phyloP scores from a whole-genome alignment of 2,329 filamentous ascomycete species.

The Colletotrichum incanum region DNA sequence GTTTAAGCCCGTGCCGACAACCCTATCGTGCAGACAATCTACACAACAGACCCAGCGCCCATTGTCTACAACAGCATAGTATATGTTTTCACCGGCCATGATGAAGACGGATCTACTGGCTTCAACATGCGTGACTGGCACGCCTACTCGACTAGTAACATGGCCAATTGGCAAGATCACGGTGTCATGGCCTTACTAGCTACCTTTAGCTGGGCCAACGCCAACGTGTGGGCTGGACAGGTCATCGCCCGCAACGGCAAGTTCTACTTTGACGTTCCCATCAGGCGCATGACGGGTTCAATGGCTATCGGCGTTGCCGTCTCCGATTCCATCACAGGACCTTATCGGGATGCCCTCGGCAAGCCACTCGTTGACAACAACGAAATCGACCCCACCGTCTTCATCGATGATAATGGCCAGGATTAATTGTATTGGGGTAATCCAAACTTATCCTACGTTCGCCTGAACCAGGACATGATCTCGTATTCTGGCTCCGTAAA shows the following conservation, averaged over 20 bases:
- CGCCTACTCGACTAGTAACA: slow-evolving; percentile 52
- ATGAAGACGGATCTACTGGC: slow-evolving; percentile 48
- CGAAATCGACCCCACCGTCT: slow-evolving; percentile 57
- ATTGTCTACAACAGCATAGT: slow-evolving; percentile 49
- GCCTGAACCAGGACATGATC: slow-evolving; percentile 58
- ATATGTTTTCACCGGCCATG: slow-evolving; percentile 53
- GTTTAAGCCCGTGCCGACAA: neutral
- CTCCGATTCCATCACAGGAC: slow-evolving; percentile 53
- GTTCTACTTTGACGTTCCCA: slow-evolving; percentile 54
- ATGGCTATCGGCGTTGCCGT: slow-evolving; percentile 55
- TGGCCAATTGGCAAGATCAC: slow-evolving; percentile 54
- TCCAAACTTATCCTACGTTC: slow-evolving; percentile 55
- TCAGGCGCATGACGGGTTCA: neutral
- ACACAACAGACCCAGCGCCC: slow-evolving; percentile 47
- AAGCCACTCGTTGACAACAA: slow-evolving; percentile 49
- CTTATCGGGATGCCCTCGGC: slow-evolving; percentile 54
- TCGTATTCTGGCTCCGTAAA: slow-evolving; percentile 48
- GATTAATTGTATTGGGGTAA: slow-evolving; percentile 52
- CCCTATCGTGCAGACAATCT: neutral
- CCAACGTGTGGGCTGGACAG: slow-evolving; percentile 55
- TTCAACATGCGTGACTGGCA: slow-evolving; percentile 54
- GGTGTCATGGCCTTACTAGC: slow-evolving; percentile 45
- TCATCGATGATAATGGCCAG: slow-evolving; percentile 60
- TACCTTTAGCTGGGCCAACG: slow-evolving; percentile 53
- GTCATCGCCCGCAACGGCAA: slow-evolving; percentile 51